Percentiles rank a stretch among this genome's conserved stretches.
Conservation (phyloP, 139 green algal species). For the Chlorella sp. region DNA sequence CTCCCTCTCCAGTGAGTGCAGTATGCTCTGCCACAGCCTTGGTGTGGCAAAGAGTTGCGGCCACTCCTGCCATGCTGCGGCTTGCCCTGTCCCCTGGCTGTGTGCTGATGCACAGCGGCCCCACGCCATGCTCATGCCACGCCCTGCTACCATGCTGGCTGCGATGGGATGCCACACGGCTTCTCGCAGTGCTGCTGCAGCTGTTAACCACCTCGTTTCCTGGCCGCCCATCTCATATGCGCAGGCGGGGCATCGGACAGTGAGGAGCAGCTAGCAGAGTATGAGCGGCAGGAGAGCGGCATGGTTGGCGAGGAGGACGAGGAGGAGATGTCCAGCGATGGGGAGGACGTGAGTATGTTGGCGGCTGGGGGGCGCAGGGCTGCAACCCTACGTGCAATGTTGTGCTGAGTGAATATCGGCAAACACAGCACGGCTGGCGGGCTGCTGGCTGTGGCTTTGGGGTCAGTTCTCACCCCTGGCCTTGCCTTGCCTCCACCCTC, state of each 20-base stretch:
- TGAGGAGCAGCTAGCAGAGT: constrained; percentile 15
- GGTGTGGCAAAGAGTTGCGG: too few relatives aligned
- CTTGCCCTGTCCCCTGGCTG: background rate
- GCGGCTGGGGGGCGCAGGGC: background rate
- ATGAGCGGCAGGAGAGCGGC: constrained; percentile 13
- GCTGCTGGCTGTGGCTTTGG: background rate
- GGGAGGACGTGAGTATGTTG: constrained; percentile 1
- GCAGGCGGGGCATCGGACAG: constrained; percentile 15
- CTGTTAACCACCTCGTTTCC: background rate
- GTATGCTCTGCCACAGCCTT: too few relatives aligned
- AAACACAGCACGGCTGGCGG: background rate
- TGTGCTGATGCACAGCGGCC: background rate
- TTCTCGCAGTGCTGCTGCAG: background rate
- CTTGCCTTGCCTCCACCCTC: background rate
- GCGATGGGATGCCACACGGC: background rate
- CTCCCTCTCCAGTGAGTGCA: background rate
- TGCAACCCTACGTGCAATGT: background rate
- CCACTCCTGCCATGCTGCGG: background rate
- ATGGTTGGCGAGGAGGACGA: background rate
- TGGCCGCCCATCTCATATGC: background rate
- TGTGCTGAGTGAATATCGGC: background rate
- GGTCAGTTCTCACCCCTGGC: background rate
- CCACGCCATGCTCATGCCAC: background rate
- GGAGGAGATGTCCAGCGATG: constrained; percentile 9
- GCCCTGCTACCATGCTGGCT: background rate